phyloP scores from a whole-genome alignment of 768 basidiomycete species.

The Boletus huronensis region DNA sequence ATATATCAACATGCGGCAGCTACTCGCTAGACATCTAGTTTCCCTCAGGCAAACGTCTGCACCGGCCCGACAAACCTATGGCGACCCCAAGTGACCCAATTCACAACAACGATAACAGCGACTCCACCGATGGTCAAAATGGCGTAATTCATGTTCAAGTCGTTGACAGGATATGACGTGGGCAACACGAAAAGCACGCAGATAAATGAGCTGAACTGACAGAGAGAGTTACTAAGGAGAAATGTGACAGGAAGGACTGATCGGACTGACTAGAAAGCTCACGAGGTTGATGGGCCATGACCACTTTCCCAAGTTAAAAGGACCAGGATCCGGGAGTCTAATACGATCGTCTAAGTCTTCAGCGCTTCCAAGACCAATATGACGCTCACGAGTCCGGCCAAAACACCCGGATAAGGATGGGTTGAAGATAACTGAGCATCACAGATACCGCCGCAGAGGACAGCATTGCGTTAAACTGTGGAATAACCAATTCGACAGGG shows the following conservation, averaged over 20 bases:
- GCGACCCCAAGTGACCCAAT: constrained; percentile 49
- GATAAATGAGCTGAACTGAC: constrained; percentile 49
- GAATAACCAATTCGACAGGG: neutral
- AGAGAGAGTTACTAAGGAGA: neutral
- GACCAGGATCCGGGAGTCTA: constrained; percentile 46
- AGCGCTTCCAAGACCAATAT: neutral
- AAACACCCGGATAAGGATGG: constrained; percentile 55
- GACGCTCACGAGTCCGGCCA: constrained; percentile 48
- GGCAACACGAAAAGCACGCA: constrained; percentile 55
- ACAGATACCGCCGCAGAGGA: constrained; percentile 56
- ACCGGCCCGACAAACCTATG: constrained; percentile 44
- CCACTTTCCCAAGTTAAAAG: constrained; percentile 51
- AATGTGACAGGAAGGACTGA: neutral
- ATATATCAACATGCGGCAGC: neutral
- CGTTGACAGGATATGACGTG: constrained; percentile 48
- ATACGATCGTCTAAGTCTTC: neutral
- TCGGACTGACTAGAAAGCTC: constrained; percentile 40
- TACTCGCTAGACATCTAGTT: neutral
- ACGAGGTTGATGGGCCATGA: constrained; percentile 50
- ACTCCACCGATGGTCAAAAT: constrained; percentile 50
- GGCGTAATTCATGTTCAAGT: constrained; percentile 56
- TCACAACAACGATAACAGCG: constrained; percentile 40
- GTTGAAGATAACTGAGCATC: constrained; percentile 56
- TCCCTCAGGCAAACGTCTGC: constrained; percentile 29
- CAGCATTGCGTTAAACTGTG: constrained; percentile 52